Base-by-base conservation (phyloP, 306 rosid species). In the Pyrus bretschneideri region DNA sequence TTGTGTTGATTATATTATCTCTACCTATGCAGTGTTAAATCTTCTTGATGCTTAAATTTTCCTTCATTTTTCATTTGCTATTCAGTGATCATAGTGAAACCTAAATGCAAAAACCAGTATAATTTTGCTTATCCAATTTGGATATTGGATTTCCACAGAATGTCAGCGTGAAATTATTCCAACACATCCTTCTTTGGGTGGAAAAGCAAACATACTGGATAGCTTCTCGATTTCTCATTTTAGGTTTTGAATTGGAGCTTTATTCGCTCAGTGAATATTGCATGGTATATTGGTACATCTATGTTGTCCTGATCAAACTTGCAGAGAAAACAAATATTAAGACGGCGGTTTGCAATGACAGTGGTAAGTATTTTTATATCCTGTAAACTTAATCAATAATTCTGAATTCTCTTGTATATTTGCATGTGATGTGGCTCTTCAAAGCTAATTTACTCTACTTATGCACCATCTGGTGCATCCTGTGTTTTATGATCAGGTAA, bases 181-280 rank as follows among this genome's bases (percentile, higher is more conserved):
- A 89, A 77, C 95, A 95, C 57, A 87, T 90, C 78, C 97, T 95
- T 23, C 51, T 86, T 72, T 95, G 97, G 98, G 91, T 86, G 80
- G 98, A 94, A 76, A 96, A 92, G 89, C 93, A 92, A 90, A 94
- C 95, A 66, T 92, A 89, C 76, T 94, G 98, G 98, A 90, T 92
- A 84, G 96, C 98, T 79, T 85, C 83, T 25, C 98, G 96, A 63
- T 94, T 94, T 86, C 95, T 94, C 78, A 81, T 84, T 72, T 85
- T 94, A 85, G 98, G 98, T 79, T 94, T 94, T 76, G 98, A 94
- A 71, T 76, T 94, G 85, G 96, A 94, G 80, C 95, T 94, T 31
- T 94, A 94, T 78, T 85, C 97, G 23, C 80, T 85, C n/a, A 86
- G 90, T 85, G 96, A 94, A 81, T 94, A 92, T 85, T 92, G 96